Evolutionary conservation across 306 rosid genomes (phyloP).

Genomic region (Cucumis hystrix): DNA sequence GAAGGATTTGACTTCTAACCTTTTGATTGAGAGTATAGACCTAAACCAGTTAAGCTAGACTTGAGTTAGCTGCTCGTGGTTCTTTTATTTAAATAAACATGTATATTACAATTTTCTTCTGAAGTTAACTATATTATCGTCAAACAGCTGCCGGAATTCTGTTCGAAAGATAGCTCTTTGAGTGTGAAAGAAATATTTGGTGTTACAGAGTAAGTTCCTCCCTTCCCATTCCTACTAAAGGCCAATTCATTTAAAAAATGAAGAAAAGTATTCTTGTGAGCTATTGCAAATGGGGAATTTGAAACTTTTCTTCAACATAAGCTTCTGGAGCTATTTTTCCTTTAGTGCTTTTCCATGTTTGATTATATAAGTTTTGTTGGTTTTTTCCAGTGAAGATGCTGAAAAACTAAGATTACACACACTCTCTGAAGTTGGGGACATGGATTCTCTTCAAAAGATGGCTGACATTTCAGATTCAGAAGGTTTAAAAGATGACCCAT

Average conservation of each 20-base stretch:
- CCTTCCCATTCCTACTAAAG: conserved; percentile 4
- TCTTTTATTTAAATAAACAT: neutral
- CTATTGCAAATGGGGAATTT: neutral
- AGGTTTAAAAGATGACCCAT: conserved; percentile 24
- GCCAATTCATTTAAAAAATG: neutral
- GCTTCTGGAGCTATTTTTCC: neutral
- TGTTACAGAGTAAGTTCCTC: conserved; percentile 70
- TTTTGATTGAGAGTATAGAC: too few species aligned
- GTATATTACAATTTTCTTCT: neutral
- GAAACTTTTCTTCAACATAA: neutral
- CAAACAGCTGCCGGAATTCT: conserved; percentile 74
- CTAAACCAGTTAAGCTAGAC: too few species aligned
- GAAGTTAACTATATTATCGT: conserved; percentile 9
- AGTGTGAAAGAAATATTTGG: conserved; percentile 85
- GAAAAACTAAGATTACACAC: conserved; percentile 66
- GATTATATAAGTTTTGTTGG: neutral
- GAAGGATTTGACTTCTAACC: too few species aligned
- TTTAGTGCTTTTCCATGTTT: neutral
- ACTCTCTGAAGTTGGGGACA: conserved; percentile 59
- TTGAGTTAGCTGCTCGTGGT: neutral
- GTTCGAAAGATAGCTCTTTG: conserved; percentile 75
- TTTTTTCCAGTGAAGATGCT: conserved; percentile 62
- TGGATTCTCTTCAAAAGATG: conserved; percentile 75
- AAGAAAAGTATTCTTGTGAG: neutral
- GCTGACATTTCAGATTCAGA: conserved; percentile 54